Base-by-base conservation (phyloP, 495 filamentous ascomycete genomes). In the Lophiotrema nucula region DNA sequence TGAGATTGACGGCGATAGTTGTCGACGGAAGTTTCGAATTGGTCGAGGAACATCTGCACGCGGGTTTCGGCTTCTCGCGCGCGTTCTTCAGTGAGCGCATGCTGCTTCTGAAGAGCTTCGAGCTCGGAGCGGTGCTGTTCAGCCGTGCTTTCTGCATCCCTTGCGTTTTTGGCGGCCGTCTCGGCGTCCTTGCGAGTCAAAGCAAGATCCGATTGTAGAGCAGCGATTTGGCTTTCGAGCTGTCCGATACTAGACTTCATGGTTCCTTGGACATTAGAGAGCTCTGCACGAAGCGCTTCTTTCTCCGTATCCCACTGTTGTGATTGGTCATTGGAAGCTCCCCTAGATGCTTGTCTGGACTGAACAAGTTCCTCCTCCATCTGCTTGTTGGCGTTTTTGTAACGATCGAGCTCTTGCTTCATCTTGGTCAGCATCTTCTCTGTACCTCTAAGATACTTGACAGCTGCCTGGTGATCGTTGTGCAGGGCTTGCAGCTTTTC, bases 341-440 rank as follows among this genome's bases (percentile, higher is more conserved):
- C 48, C 12, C 44, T 45, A 2, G 45, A 63, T n/a, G 41, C 50
- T 26, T 66, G 67, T 50, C 52, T 69, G 22, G 21, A 83, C 77
- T 24, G 88, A 81, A 24, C 3, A 12, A 97, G 73, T 60, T 96
- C 88, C 28, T 83, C 82, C 70, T 95, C 90, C 28, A 97, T 70
- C 53, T 86, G 85, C n/a, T 77, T 76, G 64, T 96, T 96, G 44
- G 92, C 85, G 35, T 82, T 73, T 78, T 96, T 97, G 71, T 91
- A 91, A 31, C 91, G 89, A 33, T 84, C 76, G 12, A 97, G 77
- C 71, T 98, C 93, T 62, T 96, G 90, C 77, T 98, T 97, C 84
- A 98, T 95, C 65, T 92, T 91, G 73, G 92, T 92, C 22, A 98
- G 79, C 89, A 99, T 95, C 80, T 96, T 97, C 74, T 99, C 95